These are phyloP conservation scores for Casaregolazyma lundiana DNA, from an alignment of 1,139 yeast species.

Conservation along the genomic window DNA sequence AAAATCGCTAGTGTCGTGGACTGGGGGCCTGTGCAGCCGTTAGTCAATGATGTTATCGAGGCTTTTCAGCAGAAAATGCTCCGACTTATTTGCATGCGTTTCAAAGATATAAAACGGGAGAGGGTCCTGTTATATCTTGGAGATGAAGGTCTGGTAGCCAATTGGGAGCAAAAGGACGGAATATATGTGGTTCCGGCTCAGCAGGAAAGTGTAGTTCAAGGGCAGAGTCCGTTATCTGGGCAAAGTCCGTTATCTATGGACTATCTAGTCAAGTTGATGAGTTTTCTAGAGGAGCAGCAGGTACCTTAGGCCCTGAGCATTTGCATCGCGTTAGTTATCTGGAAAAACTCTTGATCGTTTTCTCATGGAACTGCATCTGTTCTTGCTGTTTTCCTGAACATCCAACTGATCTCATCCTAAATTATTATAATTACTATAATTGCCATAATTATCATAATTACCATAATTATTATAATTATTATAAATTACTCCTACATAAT, in stretches of 20 bases:
- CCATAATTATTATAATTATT: neutral
- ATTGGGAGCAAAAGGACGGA: neutral
- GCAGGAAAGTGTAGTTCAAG: too few species aligned
- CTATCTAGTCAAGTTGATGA: neutral
- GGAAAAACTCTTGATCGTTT: neutral
- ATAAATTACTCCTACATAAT: neutral
- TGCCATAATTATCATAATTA: neutral
- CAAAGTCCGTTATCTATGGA: neutral
- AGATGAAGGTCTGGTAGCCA: neutral
- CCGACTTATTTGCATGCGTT: constrained; percentile 5
- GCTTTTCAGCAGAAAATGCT: constrained; percentile 2
- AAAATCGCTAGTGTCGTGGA: neutral
- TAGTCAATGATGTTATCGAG: constrained; percentile 1
- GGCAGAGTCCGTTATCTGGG: too few species aligned
- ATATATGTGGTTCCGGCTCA: constrained; percentile 2
- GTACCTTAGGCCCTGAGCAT: neutral
- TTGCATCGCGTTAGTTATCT: too few species aligned
- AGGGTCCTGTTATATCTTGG: constrained; percentile 4
- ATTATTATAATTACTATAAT: neutral
- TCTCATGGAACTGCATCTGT: neutral
- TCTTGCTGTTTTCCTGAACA: neutral
- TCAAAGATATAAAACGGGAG: constrained; percentile 2
- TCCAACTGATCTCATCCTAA: neutral
- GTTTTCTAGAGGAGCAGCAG: neutral
- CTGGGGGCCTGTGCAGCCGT: constrained; percentile 4